These are phyloP conservation scores for Oropetium thomaeum DNA, from an alignment of 176 grass and related monocot species.

Conservation along the genomic window DNA sequence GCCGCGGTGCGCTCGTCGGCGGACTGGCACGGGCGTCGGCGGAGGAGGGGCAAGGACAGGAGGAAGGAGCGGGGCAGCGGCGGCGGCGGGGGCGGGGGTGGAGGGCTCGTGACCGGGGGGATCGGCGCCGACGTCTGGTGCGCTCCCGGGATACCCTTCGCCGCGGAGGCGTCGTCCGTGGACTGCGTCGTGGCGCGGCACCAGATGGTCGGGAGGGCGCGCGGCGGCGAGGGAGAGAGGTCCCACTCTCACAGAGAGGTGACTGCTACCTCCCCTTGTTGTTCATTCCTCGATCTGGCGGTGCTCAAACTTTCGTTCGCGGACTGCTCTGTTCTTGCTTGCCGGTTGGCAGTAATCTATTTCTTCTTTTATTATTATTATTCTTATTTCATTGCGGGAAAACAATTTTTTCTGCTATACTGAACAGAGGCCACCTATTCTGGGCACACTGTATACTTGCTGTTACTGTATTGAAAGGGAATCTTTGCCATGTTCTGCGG, in stretches of 20 bases:
- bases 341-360: background rate
- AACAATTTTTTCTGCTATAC: too few relatives aligned
- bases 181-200: constrained; percentile 87
- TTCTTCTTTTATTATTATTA: background rate
- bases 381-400: background rate
- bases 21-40: constrained; percentile 72
- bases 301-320: background rate
- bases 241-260: constrained; percentile 78
- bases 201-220: constrained; percentile 45
- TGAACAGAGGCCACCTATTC: background rate
- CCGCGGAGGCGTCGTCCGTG: constrained; percentile 86
- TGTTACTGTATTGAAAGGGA: background rate
- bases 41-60: constrained; percentile 46
- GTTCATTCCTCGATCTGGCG: constrained; percentile 27
- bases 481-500: constrained; percentile 34
- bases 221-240: constrained; percentile 49
- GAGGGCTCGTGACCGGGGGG: constrained; percentile 38
- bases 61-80: constrained; percentile 47
- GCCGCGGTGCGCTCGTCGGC: constrained; percentile 70
- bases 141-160: constrained; percentile 76
- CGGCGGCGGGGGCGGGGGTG: background rate
- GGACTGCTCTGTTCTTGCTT: background rate
- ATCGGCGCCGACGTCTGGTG: constrained; percentile 87
- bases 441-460: background rate
- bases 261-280: background rate